Evolutionary conservation across 164 flowering plant genomes (phyloP).

Genomic region (Macadamia integrifolia): DNA sequence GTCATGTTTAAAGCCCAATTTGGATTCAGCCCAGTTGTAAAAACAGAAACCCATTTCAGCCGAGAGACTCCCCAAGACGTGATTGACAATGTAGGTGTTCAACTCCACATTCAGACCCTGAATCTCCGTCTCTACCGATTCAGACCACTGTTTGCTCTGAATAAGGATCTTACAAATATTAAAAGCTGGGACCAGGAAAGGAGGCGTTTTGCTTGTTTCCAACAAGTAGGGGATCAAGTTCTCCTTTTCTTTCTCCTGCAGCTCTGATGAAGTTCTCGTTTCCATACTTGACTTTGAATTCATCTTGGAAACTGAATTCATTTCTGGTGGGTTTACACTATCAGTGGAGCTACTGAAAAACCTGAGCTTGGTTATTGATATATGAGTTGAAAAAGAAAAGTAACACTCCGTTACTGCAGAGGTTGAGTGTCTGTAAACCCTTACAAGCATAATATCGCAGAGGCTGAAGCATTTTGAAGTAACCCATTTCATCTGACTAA

Average conservation of each 20-base stretch:
- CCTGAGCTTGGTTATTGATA: constrained; percentile 10
- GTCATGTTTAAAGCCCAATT: constrained; percentile 21
- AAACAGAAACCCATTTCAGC: constrained; percentile 24
- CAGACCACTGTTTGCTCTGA: constrained; percentile 21
- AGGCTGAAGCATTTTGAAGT: constrained; percentile 7
- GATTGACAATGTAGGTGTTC: constrained; percentile 24
- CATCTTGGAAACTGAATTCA: constrained; percentile 3
- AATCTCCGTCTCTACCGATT: constrained; percentile 21
- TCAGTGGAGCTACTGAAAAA: constrained; percentile 9
- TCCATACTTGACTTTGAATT: neutral
- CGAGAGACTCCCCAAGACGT: constrained; percentile 17
- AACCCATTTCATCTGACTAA: constrained; percentile 18
- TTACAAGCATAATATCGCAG: constrained; percentile 23
- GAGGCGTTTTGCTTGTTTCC: constrained; percentile 4
- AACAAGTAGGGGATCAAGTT: constrained; percentile 5
- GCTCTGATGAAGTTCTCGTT: neutral
- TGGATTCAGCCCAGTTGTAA: constrained; percentile 28
- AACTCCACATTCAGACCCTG: constrained; percentile 16
- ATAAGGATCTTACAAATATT: constrained; percentile 14
- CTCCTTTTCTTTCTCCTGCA: constrained; percentile 1
- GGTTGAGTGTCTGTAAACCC: constrained; percentile 15
- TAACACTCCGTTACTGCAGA: neutral
- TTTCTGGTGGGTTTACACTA: constrained; percentile 1
- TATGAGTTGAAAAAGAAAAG: constrained; percentile 4
- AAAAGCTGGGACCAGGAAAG: constrained; percentile 13